Evolutionary conservation across 179 eudicot genomes (phyloP), one percentile per base, ranked within the genome.

Genomic region (Drosera spatulata): DNA sequence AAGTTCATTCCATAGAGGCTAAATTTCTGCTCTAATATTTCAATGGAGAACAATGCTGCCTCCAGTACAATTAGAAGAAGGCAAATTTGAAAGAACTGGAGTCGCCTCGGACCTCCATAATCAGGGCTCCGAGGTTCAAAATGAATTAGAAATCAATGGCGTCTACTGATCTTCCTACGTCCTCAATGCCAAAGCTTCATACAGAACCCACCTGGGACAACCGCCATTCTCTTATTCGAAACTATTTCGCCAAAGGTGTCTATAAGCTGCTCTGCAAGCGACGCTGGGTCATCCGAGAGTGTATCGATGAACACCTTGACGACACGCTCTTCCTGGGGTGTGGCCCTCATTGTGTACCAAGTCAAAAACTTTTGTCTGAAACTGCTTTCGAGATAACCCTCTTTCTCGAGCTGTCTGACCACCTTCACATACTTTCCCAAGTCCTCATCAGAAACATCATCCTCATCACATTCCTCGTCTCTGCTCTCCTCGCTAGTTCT

Each of bases 321-420:
- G 7, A 86, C 77, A 51, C 86, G 83, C 22, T 69, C 68, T 71
- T 89, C 95, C 50, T 78, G 85, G 14, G 87, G 74, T 6, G 82
- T 81, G 51, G 99, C 99, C 61, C 88, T 86, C 68, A 89, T 67
- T 72, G 93, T 77, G 61, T 86, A 89, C 99, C 96, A 93, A 8
- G 99, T 93, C 66, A 93, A 62, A 64, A 93, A 84, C 43, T 84
- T 89, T 69, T 82, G 82, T 65, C 99, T 75, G 67, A 89, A 93
- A 58, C 65, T 72, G 47, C 69, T 73, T 41, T 89, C 95, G 33
- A 93, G 76, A 59, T 82, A 85, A 4, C 95, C 93, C 8, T 82
- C 80, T 47, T 90, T 81, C 68, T 93, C 99, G 22, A 93, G 75
- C 75, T 90, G 71, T 13, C 99, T 64, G n/a, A 88, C 73, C 60